Evolutionary conservation across 2,329 filamentous ascomycete genomes (phyloP).

Genomic region (Trichoderma breve): DNA sequence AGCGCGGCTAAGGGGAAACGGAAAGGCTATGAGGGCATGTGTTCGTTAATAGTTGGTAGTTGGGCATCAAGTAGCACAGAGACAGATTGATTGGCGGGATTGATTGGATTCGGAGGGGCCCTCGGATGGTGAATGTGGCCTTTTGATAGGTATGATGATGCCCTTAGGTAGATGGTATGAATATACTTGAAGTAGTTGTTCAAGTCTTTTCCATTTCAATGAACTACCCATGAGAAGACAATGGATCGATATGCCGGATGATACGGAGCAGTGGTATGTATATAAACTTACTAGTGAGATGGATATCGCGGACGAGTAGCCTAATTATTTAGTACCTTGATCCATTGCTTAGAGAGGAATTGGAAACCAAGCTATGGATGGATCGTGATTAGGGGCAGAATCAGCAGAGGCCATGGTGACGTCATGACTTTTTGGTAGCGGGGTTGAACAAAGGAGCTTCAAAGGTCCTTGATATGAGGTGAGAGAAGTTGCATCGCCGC

Average conservation of each 20-base stretch:
- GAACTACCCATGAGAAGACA: not conserved
- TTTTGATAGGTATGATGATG: not conserved
- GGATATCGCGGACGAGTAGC: not conserved
- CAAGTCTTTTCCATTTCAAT: not conserved
- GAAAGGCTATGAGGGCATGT: not conserved
- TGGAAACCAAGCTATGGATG: not conserved
- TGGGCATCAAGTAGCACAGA: not conserved
- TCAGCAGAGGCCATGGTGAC: not conserved
- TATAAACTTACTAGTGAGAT: not conserved
- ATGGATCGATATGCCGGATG: not conserved
- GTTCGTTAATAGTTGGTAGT: not conserved
- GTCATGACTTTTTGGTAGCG: conserved; percentile 3
- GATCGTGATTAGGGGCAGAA: not conserved
- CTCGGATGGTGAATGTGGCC: not conserved
- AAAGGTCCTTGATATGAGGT: not conserved
- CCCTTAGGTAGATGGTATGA: not conserved
- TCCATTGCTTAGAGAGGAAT: not conserved
- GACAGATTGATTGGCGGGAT: not conserved
- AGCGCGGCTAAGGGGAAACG: not conserved
- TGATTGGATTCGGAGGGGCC: not conserved
- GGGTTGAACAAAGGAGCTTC: conserved; percentile 1
- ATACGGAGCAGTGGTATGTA: not conserved
- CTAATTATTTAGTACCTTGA: not conserved
- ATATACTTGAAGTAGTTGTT: not conserved
- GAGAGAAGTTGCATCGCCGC: not conserved